phyloP scores from a whole-genome alignment of 2,329 filamentous ascomycete species.

The Ophiocordyceps polyrhachis-furcata region DNA sequence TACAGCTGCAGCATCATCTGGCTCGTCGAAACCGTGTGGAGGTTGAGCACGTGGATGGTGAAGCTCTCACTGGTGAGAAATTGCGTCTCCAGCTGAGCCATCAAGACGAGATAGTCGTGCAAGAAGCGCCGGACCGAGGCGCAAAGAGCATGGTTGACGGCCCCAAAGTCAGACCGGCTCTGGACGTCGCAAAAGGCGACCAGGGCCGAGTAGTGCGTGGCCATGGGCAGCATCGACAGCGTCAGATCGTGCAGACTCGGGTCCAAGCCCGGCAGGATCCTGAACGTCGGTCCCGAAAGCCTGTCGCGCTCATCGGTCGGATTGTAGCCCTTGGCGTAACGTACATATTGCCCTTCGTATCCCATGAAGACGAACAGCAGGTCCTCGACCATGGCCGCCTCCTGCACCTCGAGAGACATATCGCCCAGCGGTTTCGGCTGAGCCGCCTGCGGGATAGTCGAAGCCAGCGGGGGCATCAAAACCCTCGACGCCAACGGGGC shows the following conservation, averaged over 20 bases:
- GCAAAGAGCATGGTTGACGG: constrained; percentile 88
- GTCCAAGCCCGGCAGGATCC: constrained; percentile 66
- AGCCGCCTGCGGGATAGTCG: constrained; percentile 55
- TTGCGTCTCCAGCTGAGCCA: constrained; percentile 86
- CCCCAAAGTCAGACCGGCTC: constrained; percentile 79
- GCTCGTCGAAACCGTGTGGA: constrained; percentile 76
- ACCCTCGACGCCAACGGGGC: constrained; percentile 53
- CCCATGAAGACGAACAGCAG: constrained; percentile 94
- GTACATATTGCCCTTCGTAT: constrained; percentile 93
- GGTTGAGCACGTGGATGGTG: constrained; percentile 80
- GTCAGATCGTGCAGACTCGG: constrained; percentile 81
- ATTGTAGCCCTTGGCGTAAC: constrained; percentile 67
- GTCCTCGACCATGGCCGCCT: constrained; percentile 75
- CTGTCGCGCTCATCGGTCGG: constrained; percentile 73
- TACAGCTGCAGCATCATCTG: constrained; percentile 89
- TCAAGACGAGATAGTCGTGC: constrained; percentile 82
- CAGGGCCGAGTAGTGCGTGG: constrained; percentile 78
- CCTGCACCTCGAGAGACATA: constrained; percentile 63
- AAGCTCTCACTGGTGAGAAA: constrained; percentile 77
- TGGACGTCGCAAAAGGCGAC: constrained; percentile 90
- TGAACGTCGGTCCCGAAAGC: constrained; percentile 64
- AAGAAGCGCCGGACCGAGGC: constrained; percentile 83
- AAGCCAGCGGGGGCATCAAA: constrained; percentile 53
- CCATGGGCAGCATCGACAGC: constrained; percentile 78
- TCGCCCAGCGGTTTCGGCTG: constrained; percentile 49